Conservation (phyloP, 2,329 filamentous ascomycete species). For the Alternaria alternata region DNA sequence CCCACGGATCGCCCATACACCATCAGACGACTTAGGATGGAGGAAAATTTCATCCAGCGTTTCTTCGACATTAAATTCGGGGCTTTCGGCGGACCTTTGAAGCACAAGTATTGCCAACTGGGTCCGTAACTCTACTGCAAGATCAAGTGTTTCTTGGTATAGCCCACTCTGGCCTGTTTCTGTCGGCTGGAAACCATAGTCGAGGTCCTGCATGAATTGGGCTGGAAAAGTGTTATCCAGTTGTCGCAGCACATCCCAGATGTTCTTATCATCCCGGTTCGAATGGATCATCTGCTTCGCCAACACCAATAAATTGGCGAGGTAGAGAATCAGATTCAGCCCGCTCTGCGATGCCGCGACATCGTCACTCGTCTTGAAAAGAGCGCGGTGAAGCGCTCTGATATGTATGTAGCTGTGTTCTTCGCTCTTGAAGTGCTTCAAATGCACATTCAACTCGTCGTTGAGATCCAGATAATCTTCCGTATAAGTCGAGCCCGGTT, state of each 20-base stretch:
- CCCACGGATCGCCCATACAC: slow-evolving; percentile 31
- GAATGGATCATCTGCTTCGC: slow-evolving; percentile 49
- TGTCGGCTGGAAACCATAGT: slow-evolving; percentile 14
- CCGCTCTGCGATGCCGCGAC: slow-evolving; percentile 30
- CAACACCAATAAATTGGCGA: slow-evolving; percentile 56
- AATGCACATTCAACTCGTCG: slow-evolving; percentile 43
- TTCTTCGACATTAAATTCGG: slow-evolving; percentile 51
- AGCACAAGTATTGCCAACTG: slow-evolving; percentile 61
- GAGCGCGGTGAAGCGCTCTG: slow-evolving; percentile 48
- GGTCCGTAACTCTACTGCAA: slow-evolving; percentile 64
- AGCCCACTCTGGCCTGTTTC: slow-evolving; percentile 52
- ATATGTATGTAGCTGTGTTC: slow-evolving; percentile 54
- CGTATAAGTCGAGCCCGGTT: slow-evolving; percentile 49
- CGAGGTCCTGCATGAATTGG: slow-evolving; percentile 41
- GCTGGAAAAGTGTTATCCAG: slow-evolving; percentile 49
- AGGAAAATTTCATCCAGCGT: slow-evolving; percentile 56
- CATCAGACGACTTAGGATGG: slow-evolving; percentile 20
- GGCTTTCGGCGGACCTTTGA: slow-evolving; percentile 40
- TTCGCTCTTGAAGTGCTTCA: slow-evolving; percentile 48
- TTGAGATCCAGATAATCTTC: slow-evolving; percentile 50
- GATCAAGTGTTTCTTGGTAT: slow-evolving; percentile 54
- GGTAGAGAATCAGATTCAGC: slow-evolving; percentile 54
- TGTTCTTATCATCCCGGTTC: slow-evolving; percentile 36
- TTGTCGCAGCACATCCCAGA: slow-evolving; percentile 40
- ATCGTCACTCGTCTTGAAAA: slow-evolving; percentile 46